A percentile compares a stretch with the other conserved stretches of the same genome.
Evolutionary conservation across 306 rosid species (phyloP).

Genomic region (Sesbania bispinosa): DNA sequence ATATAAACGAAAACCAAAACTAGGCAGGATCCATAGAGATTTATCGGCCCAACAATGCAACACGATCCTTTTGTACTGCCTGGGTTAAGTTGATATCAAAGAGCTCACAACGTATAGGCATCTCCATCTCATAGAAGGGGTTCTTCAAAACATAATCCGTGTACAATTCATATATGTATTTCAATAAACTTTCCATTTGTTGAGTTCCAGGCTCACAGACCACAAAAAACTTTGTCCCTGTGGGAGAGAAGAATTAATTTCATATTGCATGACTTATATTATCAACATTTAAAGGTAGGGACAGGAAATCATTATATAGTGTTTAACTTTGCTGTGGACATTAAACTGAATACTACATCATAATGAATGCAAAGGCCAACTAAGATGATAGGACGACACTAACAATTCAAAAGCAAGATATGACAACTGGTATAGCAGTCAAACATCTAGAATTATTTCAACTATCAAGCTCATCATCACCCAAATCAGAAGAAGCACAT

Average conservation of each 20-base stretch:
- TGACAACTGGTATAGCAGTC: background rate
- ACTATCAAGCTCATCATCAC: background rate
- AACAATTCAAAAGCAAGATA: background rate
- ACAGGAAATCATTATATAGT: background rate
- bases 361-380: background rate
- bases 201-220: constrained; percentile 80
- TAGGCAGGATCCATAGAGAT: background rate
- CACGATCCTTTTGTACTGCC: constrained; percentile 87
- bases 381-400: background rate
- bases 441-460: background rate
- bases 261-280: background rate
- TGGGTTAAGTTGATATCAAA: constrained; percentile 71
- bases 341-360: background rate
- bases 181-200: constrained; percentile 80
- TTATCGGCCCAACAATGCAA: constrained; percentile 71
- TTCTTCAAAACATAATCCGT: constrained; percentile 91
- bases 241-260: constrained; percentile 15
- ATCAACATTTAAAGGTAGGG: background rate
- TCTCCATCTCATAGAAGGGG: constrained; percentile 98
- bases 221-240: constrained; percentile 90
- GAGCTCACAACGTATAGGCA: constrained; percentile 95
- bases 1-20: background rate
- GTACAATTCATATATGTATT: constrained; percentile 67
- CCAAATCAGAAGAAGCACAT: background rate
- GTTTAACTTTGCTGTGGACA: background rate